Conservation (phyloP, 495 filamentous ascomycete genomes). For the Amphirosellinia nigrospora region DNA sequence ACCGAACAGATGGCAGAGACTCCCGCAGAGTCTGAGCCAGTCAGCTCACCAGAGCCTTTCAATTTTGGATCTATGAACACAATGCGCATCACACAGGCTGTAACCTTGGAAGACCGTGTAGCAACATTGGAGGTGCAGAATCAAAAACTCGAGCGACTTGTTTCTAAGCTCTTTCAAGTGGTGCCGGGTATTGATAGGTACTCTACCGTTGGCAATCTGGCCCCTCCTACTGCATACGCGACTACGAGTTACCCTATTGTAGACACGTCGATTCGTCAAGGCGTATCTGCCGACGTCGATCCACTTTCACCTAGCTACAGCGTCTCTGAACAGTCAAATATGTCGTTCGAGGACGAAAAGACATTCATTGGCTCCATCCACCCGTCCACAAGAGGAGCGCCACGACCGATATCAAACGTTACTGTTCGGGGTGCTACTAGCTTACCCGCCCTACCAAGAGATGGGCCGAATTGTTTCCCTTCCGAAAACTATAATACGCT, state of each 20-base stretch:
- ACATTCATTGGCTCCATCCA: constrained; percentile 46
- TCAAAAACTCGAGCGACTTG: constrained; percentile 54
- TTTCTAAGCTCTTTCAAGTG: constrained; percentile 50
- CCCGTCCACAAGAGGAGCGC: constrained; percentile 40
- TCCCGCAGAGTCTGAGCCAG: constrained; percentile 40
- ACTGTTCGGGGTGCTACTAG: constrained; percentile 51
- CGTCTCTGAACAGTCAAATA: constrained; percentile 44
- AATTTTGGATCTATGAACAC: constrained; percentile 52
- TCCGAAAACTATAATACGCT: constrained; percentile 46
- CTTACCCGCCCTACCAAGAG: constrained; percentile 47
- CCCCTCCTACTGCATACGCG: constrained; percentile 37
- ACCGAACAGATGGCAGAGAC: constrained; percentile 40
- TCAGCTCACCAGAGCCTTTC: constrained; percentile 58
- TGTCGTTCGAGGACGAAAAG: constrained; percentile 49
- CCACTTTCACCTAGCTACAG: constrained; percentile 38
- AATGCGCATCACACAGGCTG: constrained; percentile 62
- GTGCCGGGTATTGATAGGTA: constrained; percentile 46
- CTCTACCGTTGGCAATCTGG: constrained; percentile 29
- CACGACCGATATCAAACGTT: constrained; percentile 46
- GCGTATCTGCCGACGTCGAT: constrained; percentile 31
- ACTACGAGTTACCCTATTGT: constrained; percentile 31
- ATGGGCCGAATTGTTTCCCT: constrained; percentile 34
- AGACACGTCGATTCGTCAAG: constrained; percentile 32
- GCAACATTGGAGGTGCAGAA: constrained; percentile 51
- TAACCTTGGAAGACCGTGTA: constrained; percentile 57